A percentile compares a stretch with the other conserved stretches of the same genome.
Evolutionary conservation across 2,329 filamentous ascomycete species (phyloP).

Genomic region (Apiospora malaysiana): DNA sequence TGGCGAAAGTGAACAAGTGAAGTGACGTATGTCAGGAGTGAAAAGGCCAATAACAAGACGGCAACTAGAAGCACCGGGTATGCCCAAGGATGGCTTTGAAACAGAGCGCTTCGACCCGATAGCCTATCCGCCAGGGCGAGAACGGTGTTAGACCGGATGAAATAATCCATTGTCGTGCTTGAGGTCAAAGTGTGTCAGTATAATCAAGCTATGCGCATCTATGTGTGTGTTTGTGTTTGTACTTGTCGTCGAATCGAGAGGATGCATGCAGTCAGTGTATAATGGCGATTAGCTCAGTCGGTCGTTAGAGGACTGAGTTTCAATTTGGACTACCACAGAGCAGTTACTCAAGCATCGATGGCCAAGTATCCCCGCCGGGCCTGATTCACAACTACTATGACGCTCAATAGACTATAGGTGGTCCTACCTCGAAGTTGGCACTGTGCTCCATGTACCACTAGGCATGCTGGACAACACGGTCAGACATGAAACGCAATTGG

Average conservation of each 20-base stretch:
- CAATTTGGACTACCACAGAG: no score
- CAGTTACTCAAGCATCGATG: no score
- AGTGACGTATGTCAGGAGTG: background rate
- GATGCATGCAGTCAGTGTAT: background rate
- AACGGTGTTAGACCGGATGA: background rate
- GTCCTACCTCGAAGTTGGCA: no score
- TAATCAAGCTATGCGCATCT: background rate
- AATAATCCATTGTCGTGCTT: background rate
- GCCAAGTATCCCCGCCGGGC: no score
- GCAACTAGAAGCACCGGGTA: background rate
- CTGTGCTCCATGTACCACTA: no score
- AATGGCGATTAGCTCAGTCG: no score
- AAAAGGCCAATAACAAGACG: background rate
- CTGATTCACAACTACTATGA: no score
- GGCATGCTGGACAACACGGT: no score
- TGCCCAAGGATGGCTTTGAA: background rate
- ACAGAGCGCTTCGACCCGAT: background rate
- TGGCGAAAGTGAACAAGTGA: background rate
- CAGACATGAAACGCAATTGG: no score
- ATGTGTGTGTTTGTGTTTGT: background rate
- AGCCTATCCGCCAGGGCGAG: background rate
- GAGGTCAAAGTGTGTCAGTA: background rate
- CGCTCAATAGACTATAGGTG: no score
- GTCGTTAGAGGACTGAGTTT: no score
- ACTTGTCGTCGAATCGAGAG: background rate